These are phyloP conservation scores for Candida sithepensis DNA, from an alignment of 805 yeast genomes.

Conservation along the genomic window DNA sequence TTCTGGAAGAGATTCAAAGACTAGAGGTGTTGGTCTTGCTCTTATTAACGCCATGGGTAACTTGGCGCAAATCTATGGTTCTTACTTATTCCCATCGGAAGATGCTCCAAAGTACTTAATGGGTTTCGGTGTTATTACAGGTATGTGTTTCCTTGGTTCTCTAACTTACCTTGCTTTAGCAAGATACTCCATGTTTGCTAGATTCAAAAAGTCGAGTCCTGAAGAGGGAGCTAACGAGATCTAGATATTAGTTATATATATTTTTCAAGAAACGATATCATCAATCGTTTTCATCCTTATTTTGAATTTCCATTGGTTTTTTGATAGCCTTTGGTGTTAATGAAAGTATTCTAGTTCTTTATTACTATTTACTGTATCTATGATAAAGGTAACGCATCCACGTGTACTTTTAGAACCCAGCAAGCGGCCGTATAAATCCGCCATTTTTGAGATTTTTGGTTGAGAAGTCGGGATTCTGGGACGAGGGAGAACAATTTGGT, in stretches of 20 bases:
- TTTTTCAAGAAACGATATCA: too few relatives aligned
- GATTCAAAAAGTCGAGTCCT: not conserved
- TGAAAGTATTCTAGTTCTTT: too few relatives aligned
- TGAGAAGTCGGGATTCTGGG: too few relatives aligned
- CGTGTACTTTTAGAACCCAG: not conserved
- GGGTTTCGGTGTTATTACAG: slow-evolving; percentile 24
- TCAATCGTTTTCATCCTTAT: not conserved
- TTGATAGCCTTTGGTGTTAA: too few relatives aligned
- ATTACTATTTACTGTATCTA: too few relatives aligned
- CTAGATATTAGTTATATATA: not conserved
- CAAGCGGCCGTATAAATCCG: not conserved
- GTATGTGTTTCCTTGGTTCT: slow-evolving; percentile 12
- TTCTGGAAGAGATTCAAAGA: slow-evolving; percentile 9
- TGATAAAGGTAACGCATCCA: too few relatives aligned
- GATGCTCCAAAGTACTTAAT: slow-evolving; percentile 44
- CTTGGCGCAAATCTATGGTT: slow-evolving; percentile 54
- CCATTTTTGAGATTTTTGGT: too few relatives aligned
- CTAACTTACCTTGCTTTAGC: slow-evolving; percentile 5
- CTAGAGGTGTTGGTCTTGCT: slow-evolving; percentile 17
- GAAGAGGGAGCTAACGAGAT: too few relatives aligned
- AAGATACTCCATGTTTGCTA: slow-evolving; percentile 1
- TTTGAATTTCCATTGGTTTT: too few relatives aligned
- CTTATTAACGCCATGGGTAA: slow-evolving; percentile 54
- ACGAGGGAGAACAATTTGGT: too few relatives aligned
- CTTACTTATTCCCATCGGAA: slow-evolving; percentile 45